Evolutionary conservation across 2,329 filamentous ascomycete genomes (phyloP), one percentile per base, ranked within the genome.

Genomic region (Cordyceps pruinosa): DNA sequence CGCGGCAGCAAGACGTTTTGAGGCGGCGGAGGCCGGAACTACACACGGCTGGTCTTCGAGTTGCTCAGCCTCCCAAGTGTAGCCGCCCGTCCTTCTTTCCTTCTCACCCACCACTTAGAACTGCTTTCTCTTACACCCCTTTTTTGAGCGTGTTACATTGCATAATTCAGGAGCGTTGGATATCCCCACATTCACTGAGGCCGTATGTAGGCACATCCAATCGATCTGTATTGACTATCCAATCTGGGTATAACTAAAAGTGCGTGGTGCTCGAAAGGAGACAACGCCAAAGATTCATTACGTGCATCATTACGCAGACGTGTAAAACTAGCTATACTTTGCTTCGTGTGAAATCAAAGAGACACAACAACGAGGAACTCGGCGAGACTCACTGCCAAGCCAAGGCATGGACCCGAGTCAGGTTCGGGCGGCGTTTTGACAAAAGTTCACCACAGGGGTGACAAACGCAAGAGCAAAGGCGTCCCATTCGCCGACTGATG

Each of bases 201-300:
- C 19, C 19, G 25, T 37, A 19, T 6, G 21, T 26, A n/a, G 21
- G 19, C 37, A 50, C 26, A 19, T 26, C 42, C 26, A 50, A 41
- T 50, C 41, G 12, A 42, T 21, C 32, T 50, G 32, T 35, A 46
- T 47, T 42, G 8, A 46, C 32, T 57, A 50, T 57, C 39, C 55
- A 51, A 45, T 51, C 47, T 57, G 55, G 55, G 55, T 57, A 57
- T 49, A 50, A 50, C 23, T 15, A 12, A 23, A 7, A 28, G n/a
- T 12, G 17, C 41, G 23, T 13, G 15, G 5, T 23, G 41, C 44
- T 47, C 12, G 10, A 10, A 10, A 2, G 28, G 12, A 34, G 23
- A 21, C 10, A 42, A 50, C 26, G 26, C 46, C 35, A 28, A 39
- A 5, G 9, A 35, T n/a, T 32, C 15, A 30, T 41, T 26, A 47